phyloP scores from a whole-genome alignment of 2,329 filamentous ascomycete genomes.

The Sporothrix mexicana region DNA sequence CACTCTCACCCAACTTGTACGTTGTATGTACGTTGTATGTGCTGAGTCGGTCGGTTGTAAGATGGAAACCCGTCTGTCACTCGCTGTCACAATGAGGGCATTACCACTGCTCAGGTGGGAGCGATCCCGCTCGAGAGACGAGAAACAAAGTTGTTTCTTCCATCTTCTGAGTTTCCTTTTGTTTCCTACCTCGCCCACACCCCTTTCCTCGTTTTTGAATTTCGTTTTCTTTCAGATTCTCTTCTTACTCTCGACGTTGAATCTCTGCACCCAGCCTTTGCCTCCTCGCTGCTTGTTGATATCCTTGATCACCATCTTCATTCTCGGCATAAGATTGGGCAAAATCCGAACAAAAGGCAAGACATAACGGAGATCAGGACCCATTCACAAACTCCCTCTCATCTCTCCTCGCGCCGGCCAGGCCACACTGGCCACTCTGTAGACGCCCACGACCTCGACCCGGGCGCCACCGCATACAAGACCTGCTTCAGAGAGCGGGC shows the following conservation, averaged over 20 bases:
- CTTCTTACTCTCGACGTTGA: not conserved
- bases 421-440: slow-evolving; percentile 32
- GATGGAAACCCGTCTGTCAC: not conserved
- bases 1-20: not conserved
- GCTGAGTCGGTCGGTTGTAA: slow-evolving; percentile 12
- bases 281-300: not conserved
- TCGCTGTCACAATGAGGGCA: slow-evolving; percentile 6
- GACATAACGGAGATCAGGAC: not conserved
- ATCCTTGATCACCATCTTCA: not conserved
- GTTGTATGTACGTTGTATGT: not conserved
- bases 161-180: slow-evolving; percentile 6
- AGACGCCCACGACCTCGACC: slow-evolving; percentile 36
- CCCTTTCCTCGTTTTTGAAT: not conserved
- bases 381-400: slow-evolving; percentile 27
- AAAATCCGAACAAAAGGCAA: not conserved
- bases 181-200: slow-evolving; percentile 4
- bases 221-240: not conserved
- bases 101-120: not conserved
- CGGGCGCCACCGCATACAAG: slow-evolving; percentile 46
- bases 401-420: slow-evolving; percentile 36
- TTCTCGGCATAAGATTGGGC: slow-evolving; percentile 3
- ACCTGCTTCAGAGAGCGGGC: slow-evolving; percentile 44
- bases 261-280: not conserved
- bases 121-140: slow-evolving; percentile 10
- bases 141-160: not conserved